Percentiles rank a stretch among this genome's conserved stretches.
Conservation (phyloP, 768 basidiomycete species). For the Trametes cinnabarina region DNA sequence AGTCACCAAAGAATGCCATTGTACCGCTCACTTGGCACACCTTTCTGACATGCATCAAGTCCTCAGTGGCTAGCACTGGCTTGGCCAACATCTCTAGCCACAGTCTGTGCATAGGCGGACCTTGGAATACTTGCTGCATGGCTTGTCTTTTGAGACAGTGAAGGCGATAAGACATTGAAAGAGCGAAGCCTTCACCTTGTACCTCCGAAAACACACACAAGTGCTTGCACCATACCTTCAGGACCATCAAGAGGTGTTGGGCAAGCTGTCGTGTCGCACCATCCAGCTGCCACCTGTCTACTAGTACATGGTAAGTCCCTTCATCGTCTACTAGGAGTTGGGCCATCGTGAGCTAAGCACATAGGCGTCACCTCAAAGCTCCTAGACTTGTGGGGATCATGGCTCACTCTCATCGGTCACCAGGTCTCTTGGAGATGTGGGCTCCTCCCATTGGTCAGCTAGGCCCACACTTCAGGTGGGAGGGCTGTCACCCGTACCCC, state of each 20-base stretch:
- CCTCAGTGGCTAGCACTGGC: no score
- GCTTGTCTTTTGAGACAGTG: conserved; percentile 33
- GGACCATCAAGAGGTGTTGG: background rate
- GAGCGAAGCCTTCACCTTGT: conserved; percentile 30
- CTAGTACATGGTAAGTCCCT: background rate
- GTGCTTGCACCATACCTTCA: conserved; percentile 19
- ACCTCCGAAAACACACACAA: conserved; percentile 31
- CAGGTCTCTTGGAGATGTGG: background rate
- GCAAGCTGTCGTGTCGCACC: background rate
- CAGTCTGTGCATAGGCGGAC: background rate
- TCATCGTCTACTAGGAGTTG: background rate
- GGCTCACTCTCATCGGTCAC: no score
- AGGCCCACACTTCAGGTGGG: background rate
- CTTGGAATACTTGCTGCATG: background rate
- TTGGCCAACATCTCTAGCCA: background rate
- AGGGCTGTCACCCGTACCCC: no score
- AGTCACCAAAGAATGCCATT: no score
- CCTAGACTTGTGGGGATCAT: no score
- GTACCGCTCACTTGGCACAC: no score
- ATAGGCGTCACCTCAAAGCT: background rate
- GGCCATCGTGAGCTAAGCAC: background rate
- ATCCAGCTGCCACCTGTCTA: background rate
- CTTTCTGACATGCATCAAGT: no score
- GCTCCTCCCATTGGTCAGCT: background rate
- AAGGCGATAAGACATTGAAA: conserved; percentile 36